These are phyloP conservation scores for Carex arenaria DNA, from an alignment of 202 grass and related monocot species.

Conservation along the genomic window DNA sequence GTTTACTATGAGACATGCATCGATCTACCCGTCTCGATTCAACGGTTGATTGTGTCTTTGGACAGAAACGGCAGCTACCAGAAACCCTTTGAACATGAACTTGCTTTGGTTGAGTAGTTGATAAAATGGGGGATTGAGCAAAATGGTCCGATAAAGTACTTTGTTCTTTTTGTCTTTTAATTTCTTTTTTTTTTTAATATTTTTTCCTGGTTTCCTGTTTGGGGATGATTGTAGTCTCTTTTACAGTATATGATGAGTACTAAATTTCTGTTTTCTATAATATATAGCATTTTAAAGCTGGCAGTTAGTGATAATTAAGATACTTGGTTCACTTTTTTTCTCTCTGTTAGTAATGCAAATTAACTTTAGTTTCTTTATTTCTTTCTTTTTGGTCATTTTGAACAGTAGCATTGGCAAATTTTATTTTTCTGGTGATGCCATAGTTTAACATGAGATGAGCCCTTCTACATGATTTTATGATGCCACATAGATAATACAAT, in stretches of 20 bases:
- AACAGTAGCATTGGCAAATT: background rate
- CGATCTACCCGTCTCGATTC: background rate
- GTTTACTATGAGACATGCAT: background rate
- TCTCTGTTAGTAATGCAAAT: background rate
- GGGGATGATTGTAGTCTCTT: slow-evolving; percentile 10
- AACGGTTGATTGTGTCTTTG: slow-evolving; percentile 19
- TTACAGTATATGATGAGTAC: slow-evolving; percentile 1
- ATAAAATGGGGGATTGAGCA: slow-evolving; percentile 17
- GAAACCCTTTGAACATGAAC: slow-evolving; percentile 16
- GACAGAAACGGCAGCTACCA: background rate
- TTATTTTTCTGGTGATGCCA: background rate
- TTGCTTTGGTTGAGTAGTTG: background rate
- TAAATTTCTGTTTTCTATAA: background rate
- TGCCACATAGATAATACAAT: background rate
- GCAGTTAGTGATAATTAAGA: background rate
- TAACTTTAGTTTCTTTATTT: background rate
- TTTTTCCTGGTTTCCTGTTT: background rate
- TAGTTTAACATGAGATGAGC: background rate
- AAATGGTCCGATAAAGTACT: slow-evolving; percentile 23
- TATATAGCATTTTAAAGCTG: background rate
- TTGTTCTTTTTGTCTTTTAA: background rate
- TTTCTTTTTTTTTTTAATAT: background rate
- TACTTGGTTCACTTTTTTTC: background rate
- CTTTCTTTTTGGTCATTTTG: background rate
- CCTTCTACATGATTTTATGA: background rate